Evolutionary conservation across 2,329 filamentous ascomycete species (phyloP), one percentile per base, ranked within the genome.

Genomic region (Colletotrichum sp.): DNA sequence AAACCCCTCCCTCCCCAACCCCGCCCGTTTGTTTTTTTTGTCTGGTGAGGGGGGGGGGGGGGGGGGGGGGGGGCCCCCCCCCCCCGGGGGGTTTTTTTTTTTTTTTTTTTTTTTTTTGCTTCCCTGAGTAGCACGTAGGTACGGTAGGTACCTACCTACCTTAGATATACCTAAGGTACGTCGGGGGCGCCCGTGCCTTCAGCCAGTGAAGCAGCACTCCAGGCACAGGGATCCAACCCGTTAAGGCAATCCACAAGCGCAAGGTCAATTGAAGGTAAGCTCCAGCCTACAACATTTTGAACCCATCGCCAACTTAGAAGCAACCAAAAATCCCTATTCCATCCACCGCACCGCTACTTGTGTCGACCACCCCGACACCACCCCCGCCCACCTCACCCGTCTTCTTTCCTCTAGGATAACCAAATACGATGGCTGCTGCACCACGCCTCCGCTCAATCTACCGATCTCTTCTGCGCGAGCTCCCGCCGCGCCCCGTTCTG

Each of bases 381-480:
- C 16, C 57, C 22, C 22, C 57, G 4, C 18, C 13, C 26, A 55
- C 30, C n/a, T 34, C 62, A 39, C 36, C 3, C 64, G 22, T 48
- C 28, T 22, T 34, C 32, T 24, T 44, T 18, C 8, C 24, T 10
- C 18, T 32, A 26, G 18, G 30, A 26, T 64, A 30, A 22, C 32
- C 66, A 36, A 55, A 30, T 34, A 76, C 10, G 72, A 85, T 85
- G 83, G 75, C 83, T 80, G 81, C 86, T 3, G 84, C 83, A 12
- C 24, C 76, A 59, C 60, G 81, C 73, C 84, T 95, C 57, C 95
- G 95, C 81, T 92, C 95, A 44, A 90, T 98, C 82, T 99, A 99
- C 90, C 95, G 96, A 81, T 91, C 93, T 57, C 89, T 98, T 82
- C 92, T 99, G 72, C 95, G 96, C 84, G 96, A 98, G 87, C 92